These are phyloP conservation scores for Geranium rotundifolium DNA, from an alignment of 345 rosid species.

Conservation along the genomic window DNA sequence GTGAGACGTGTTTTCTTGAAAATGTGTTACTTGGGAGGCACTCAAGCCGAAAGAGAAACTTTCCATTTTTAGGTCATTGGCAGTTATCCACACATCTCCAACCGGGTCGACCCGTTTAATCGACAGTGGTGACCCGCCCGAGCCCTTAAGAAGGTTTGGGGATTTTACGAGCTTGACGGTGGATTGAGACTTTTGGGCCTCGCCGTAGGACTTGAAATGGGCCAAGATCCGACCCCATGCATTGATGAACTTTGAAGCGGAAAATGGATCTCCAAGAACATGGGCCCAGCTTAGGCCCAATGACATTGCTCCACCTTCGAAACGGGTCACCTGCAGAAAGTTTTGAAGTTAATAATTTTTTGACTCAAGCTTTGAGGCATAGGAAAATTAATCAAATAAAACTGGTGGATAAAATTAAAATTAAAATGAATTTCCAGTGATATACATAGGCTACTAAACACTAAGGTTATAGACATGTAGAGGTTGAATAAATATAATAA, in stretches of 20 bases:
- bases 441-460: no score
- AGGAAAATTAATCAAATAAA: no score
- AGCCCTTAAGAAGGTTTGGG: not conserved
- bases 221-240: constrained; percentile 22
- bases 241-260: constrained; percentile 25
- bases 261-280: constrained; percentile 44
- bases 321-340: constrained; percentile 32
- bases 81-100: constrained; percentile 51
- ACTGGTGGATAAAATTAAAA: no score
- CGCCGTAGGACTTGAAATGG: constrained; percentile 6
- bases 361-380: no score
- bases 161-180: not conserved
- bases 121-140: constrained; percentile 18
- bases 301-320: constrained; percentile 63
- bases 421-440: no score
- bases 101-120: constrained; percentile 47
- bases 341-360: no score
- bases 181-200: not conserved
- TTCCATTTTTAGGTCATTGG: constrained; percentile 34
- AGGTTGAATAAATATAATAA: no score
- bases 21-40: constrained; percentile 16
- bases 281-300: constrained; percentile 67
- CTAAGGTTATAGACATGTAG: no score
- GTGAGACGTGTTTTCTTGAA: constrained; percentile 7
- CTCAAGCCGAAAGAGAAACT: constrained; percentile 26